Evolutionary conservation across 208 protist genomes (phyloP), one percentile per base, ranked within the genome.

Genomic region (Crithidia thermophila): DNA sequence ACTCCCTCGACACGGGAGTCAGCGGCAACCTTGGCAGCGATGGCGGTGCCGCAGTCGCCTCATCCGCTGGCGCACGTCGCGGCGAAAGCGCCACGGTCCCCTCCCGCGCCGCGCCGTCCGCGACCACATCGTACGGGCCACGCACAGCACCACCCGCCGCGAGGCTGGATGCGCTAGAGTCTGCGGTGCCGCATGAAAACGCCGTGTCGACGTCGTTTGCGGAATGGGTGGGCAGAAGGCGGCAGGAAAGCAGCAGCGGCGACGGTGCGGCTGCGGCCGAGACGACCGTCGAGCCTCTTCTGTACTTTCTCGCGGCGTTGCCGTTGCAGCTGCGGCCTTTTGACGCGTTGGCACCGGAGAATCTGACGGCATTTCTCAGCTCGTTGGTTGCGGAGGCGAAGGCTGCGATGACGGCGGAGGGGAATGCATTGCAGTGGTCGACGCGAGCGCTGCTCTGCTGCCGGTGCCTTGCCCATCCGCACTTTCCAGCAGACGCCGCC

Each of bases 401-500:
- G 20, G 58, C 43, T 39, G 36, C 34, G 14, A 39, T 21, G 45
- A 30, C 33, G 13, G 37, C 34, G 4, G 39, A 55, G 2, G 36
- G 23, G n/a, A 23, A 42, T 13, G 36, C 23, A 36, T 55, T 37
- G 42, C 39, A 27, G 30, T 55, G 57, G 45, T 59, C 71, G 8
- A 28, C 71, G 59, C 81, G 65, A 18, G 80, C 67, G n/a, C 47
- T 86, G 53, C 72, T 77, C 40, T 85, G 84, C 67, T 79, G 75
- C 30, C 68, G 78, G 33, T 82, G 75, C 43, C 39, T 91, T 46
- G 53, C 83, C 4, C 84, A 90, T 55, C 71, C 83, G 7, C 72
- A 78, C 25, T 85, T 94, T 50, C 75, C 77, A 0, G 65, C 69
- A 0, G 79, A 68, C 33, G 39, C 73, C 6, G 72, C n/a, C n/a